Conservation (phyloP, 2,329 filamentous ascomycete genomes). For the Fusarium secorum region DNA sequence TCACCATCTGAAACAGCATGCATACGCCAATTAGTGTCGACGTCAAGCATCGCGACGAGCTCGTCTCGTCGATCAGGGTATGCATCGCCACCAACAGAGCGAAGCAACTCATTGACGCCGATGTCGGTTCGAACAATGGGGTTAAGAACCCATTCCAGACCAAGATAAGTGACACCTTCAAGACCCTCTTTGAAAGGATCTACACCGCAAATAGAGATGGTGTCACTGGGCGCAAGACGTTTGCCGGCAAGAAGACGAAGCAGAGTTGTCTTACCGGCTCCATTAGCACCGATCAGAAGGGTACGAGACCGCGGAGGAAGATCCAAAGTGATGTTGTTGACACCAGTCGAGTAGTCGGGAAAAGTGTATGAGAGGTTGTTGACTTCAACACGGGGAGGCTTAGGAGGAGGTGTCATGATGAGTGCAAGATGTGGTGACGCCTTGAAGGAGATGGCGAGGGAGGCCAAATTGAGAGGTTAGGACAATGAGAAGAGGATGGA, state of each 20-base stretch:
- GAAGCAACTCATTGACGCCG: constrained; percentile 83
- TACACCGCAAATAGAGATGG: constrained; percentile 79
- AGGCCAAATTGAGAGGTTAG: neutral
- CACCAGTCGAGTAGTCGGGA: constrained; percentile 81
- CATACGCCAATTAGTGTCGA: constrained; percentile 93
- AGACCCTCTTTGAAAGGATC: constrained; percentile 92
- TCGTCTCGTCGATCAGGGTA: constrained; percentile 86
- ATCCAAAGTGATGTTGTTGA: constrained; percentile 75
- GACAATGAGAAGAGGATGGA: neutral
- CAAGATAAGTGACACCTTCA: constrained; percentile 95
- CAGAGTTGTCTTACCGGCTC: constrained; percentile 95
- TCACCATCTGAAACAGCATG: constrained; percentile 95
- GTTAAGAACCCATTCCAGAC: constrained; percentile 97
- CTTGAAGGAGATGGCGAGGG: neutral
- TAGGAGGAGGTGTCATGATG: constrained; percentile 43
- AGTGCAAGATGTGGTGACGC: neutral
- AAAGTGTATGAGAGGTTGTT: constrained; percentile 86
- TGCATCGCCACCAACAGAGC: constrained; percentile 84
- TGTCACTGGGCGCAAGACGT: constrained; percentile 80
- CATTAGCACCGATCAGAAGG: constrained; percentile 93
- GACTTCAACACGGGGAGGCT: constrained; percentile 72
- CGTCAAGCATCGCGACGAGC: constrained; percentile 86
- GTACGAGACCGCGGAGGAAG: constrained; percentile 87
- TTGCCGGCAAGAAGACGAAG: constrained; percentile 94
- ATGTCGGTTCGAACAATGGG: constrained; percentile 96